Conservation (phyloP, 139 green algal species). For the Micractinium conductrix region DNA sequence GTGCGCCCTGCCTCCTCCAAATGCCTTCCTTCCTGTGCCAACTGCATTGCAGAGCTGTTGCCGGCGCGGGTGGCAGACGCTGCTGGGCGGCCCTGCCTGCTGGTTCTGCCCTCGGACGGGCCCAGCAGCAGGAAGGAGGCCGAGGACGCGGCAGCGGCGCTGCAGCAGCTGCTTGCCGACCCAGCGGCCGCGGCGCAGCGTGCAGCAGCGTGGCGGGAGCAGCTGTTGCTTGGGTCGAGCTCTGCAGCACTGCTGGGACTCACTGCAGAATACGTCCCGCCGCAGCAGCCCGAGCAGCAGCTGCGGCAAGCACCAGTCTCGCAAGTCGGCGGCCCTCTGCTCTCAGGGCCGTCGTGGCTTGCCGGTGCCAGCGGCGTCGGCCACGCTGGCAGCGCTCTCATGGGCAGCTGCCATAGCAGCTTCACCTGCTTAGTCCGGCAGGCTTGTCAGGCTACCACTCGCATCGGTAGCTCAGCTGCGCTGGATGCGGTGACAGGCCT, state of each 20-base stretch:
- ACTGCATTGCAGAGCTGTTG: constrained; percentile 31
- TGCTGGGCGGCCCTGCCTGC: constrained; percentile 52
- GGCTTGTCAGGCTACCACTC: too few relatives aligned
- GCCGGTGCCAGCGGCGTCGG: not conserved
- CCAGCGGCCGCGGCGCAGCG: constrained; percentile 5
- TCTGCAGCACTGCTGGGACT: constrained; percentile 30
- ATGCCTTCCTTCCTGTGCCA: too few relatives aligned
- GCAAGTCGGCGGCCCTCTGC: not conserved
- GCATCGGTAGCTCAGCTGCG: not conserved
- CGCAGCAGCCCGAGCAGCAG: not conserved
- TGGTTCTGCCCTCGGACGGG: constrained; percentile 69
- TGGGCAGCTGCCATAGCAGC: not conserved
- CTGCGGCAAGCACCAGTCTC: not conserved
- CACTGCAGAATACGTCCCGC: not conserved
- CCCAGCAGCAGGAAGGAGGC: constrained; percentile 51
- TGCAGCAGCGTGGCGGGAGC: constrained; percentile 12
- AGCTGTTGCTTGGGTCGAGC: constrained; percentile 23
- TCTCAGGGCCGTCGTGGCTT: constrained; percentile 14
- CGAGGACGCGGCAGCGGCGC: constrained; percentile 36
- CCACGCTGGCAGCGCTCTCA: not conserved
- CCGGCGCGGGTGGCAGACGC: not conserved
- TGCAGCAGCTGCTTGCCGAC: constrained; percentile 53
- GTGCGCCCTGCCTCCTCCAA: too few relatives aligned
- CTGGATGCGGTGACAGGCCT: not conserved
- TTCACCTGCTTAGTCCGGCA: too few relatives aligned